Percentiles rank a stretch among this genome's conserved stretches.
phyloP scores from a whole-genome alignment of 805 yeast species.

The Metschnikowia rubicola region DNA sequence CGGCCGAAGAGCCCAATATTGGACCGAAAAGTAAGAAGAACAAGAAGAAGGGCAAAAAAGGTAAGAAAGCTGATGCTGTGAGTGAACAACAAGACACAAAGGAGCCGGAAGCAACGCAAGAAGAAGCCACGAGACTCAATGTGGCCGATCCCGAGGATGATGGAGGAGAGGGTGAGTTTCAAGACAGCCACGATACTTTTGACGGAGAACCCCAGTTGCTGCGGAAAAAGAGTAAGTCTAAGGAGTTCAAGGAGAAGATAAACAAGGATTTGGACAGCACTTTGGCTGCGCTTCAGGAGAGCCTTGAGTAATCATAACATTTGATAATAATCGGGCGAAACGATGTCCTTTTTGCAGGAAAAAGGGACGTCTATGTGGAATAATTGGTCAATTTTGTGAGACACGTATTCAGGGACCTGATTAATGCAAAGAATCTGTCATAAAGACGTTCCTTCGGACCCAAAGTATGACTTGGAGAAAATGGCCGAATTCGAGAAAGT shows the following conservation, averaged over 20 bases:
- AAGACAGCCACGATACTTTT: conserved; percentile 17
- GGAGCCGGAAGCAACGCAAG: not conserved
- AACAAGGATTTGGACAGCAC: conserved; percentile 36
- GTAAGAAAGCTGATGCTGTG: not conserved
- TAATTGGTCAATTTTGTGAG: too few species aligned
- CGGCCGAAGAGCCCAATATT: not conserved
- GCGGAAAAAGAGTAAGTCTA: conserved; percentile 31
- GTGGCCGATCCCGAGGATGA: conserved; percentile 1
- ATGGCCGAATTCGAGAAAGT: too few species aligned
- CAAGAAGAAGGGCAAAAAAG: conserved; percentile 3
- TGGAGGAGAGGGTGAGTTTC: conserved; percentile 16
- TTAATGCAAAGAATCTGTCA: too few species aligned
- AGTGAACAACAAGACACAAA: not conserved
- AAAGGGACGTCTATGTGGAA: too few species aligned
- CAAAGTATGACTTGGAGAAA: too few species aligned
- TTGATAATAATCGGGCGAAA: not conserved
- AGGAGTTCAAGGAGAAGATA: conserved; percentile 32
- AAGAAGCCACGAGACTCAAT: not conserved
- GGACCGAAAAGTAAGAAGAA: conserved; percentile 2
- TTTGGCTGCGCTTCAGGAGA: conserved; percentile 38
- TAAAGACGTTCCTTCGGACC: too few species aligned
- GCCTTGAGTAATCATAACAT: conserved; percentile 18
- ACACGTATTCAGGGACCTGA: too few species aligned
- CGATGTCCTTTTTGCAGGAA: too few species aligned
- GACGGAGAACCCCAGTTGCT: conserved; percentile 12